Evolutionary conservation across 164 flowering plant genomes (phyloP).

Genomic region (Protea cynaroides): DNA sequence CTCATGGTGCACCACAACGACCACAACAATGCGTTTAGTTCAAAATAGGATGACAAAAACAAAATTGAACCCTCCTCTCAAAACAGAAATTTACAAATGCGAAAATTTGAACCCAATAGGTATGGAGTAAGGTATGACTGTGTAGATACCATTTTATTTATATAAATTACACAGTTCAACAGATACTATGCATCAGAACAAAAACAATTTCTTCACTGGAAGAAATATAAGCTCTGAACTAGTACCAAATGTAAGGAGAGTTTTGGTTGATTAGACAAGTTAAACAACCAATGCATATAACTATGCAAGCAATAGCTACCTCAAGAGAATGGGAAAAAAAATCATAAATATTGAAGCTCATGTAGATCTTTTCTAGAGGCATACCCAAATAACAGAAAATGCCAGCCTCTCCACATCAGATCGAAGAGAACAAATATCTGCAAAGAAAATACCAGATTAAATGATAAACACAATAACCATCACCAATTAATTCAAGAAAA

Average conservation of each 20-base stretch:
- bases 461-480: neutral
- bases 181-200: no score
- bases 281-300: neutral
- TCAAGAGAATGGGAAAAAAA: neutral
- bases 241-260: no score
- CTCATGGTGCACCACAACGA: no score
- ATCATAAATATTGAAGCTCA: neutral
- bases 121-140: no score
- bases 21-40: no score
- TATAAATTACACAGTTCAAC: no score
- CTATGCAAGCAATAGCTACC: neutral
- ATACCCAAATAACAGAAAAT: constrained; percentile 98
- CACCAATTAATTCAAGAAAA: constrained; percentile 8
- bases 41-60: no score
- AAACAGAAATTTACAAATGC: no score
- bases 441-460: constrained; percentile 11
- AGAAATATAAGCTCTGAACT: neutral
- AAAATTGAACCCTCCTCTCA: no score
- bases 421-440: constrained; percentile 96
- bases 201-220: no score
- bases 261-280: neutral
- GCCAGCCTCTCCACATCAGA: constrained; percentile 97
- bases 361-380: neutral
- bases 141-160: no score
- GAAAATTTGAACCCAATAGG: no score